A percentile compares a stretch with the other conserved stretches of the same genome.
Conservation (phyloP, 2,329 filamentous ascomycete genomes). For the Sporothrix schenckii region DNA sequence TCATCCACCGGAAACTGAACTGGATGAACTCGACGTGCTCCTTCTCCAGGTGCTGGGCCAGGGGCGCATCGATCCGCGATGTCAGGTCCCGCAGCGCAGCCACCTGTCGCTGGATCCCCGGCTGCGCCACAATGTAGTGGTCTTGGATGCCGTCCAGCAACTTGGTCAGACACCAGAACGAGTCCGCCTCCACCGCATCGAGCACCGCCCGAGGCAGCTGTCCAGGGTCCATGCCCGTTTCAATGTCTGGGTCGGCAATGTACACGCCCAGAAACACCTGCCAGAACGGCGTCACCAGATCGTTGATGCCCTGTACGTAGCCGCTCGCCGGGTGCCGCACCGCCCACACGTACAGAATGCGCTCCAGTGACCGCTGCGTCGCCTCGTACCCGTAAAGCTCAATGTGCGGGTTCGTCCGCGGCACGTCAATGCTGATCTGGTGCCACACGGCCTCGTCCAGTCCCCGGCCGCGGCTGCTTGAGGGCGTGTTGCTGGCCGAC, state of each 20-base stretch:
- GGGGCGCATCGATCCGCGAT: conserved; percentile 77
- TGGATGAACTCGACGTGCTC: conserved; percentile 98
- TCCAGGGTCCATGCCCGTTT: conserved; percentile 94
- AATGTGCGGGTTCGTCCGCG: conserved; percentile 92
- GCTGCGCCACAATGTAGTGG: conserved; percentile 97
- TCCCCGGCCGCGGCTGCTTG: conserved; percentile 42
- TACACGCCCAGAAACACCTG: conserved; percentile 95
- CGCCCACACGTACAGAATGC: conserved; percentile 96
- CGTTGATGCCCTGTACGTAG: conserved; percentile 98
- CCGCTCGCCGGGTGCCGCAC: conserved; percentile 96
- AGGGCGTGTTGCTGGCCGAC: background rate
- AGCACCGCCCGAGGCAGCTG: conserved; percentile 87
- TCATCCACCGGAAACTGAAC: conserved; percentile 99
- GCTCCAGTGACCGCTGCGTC: conserved; percentile 89
- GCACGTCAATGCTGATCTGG: conserved; percentile 98
- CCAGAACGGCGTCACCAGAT: conserved; percentile 96
- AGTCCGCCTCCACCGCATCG: conserved; percentile 95
- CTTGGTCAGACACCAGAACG: conserved; percentile 98
- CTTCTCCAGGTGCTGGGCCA: conserved; percentile 85
- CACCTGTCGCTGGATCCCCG: conserved; percentile 94
- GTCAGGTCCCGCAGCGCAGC: conserved; percentile 86
- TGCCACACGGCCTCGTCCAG: conserved; percentile 99
- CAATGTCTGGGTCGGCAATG: conserved; percentile 90
- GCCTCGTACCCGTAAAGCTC: conserved; percentile 95
- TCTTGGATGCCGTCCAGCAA: conserved; percentile 98